Base-by-base conservation (phyloP, 306 rosid species). In the Cajanus cajan region DNA sequence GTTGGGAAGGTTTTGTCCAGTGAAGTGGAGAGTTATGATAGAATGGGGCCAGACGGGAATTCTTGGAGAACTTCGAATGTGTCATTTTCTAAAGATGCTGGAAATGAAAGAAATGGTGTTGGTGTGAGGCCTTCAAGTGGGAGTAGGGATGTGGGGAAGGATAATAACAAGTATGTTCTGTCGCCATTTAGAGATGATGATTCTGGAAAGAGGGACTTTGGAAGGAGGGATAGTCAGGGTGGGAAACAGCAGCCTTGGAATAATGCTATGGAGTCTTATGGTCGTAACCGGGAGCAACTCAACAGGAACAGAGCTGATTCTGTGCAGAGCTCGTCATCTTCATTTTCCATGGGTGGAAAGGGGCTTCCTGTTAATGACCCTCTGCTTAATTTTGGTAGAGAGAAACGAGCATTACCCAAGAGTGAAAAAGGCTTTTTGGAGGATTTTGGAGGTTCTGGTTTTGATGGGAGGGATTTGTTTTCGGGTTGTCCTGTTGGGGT, bases 351-450 rank as follows among this genome's bases (percentile, higher is more conserved):
- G 16, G 91, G 94, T 74, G 89, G 83, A 77, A 90, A 87, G 80
- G 94, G 91, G 33, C 88, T 83, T 75, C 79, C 90, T 74, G 82
- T 89, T 21, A 85, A 86, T 81, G 98, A 92, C 76, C 95, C 94
- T 1, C 81, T 89, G 68, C 95, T 90, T 57, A 94, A 90, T 87
- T 94, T 95, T 79, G 92, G 97, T 58, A 90, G 91, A 84, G 98
- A 95, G 39, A 95, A 90, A 62, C 90, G 86, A 11, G 55, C 84
- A 0, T 73, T 88, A 58, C 57, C 89, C 8, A 91, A 92, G 92
- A 80, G 61, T 79, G 93, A 89, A 71, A 94, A 90, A 77, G 84
- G 88, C 58, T 94, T 88, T 45, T 51, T 74, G 28, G 98, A 90
- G 62, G 97, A 88, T 63, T 89, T 86, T 83, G 97, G 88, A 81